These are phyloP conservation scores for Wickerhamomyces silvicola DNA, from an alignment of 805 yeast species.

Conservation along the genomic window DNA sequence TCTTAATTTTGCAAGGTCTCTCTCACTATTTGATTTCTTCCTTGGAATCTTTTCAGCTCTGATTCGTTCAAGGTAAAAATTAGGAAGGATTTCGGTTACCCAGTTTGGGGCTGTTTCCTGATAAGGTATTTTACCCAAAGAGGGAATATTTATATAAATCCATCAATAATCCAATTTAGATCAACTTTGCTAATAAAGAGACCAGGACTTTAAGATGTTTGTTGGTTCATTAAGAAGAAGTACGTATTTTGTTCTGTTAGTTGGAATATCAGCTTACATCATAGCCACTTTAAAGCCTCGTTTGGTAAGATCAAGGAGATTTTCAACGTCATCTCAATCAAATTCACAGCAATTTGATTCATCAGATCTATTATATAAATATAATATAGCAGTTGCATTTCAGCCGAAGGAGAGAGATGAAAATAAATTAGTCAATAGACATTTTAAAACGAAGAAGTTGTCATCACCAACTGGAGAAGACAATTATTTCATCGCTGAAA, in stretches of 20 bases:
- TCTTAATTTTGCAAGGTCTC: slow-evolving; percentile 3
- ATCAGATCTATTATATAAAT: slow-evolving; percentile 29
- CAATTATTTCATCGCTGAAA: slow-evolving; percentile 49
- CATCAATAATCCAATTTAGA: slow-evolving; percentile 3
- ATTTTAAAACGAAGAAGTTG: slow-evolving; percentile 22
- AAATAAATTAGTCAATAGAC: slow-evolving; percentile 32
- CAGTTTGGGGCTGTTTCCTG: too few species aligned
- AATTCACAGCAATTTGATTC: slow-evolving; percentile 9
- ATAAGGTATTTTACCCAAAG: too few species aligned
- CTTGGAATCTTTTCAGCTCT: slow-evolving; percentile 3
- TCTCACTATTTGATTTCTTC: background rate
- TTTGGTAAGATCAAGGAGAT: too few species aligned
- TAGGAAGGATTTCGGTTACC: background rate
- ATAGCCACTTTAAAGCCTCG: slow-evolving; percentile 4
- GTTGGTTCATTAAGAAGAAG: slow-evolving; percentile 15
- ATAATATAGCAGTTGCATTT: slow-evolving; percentile 60
- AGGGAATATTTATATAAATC: slow-evolving; percentile 1
- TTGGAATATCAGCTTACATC: slow-evolving; percentile 19
- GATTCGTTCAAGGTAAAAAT: slow-evolving; percentile 4
- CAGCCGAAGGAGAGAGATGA: slow-evolving; percentile 67
- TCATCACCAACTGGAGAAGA: slow-evolving; percentile 76
- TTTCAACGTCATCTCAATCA: slow-evolving; percentile 9
- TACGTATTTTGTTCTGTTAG: slow-evolving; percentile 16
- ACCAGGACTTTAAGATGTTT: slow-evolving; percentile 10
- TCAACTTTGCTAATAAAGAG: too few species aligned